Evolutionary conservation across 1,284 basidiomycete genomes (phyloP), one percentile per base, ranked within the genome.

Genomic region (Volvariella surrecta): DNA sequence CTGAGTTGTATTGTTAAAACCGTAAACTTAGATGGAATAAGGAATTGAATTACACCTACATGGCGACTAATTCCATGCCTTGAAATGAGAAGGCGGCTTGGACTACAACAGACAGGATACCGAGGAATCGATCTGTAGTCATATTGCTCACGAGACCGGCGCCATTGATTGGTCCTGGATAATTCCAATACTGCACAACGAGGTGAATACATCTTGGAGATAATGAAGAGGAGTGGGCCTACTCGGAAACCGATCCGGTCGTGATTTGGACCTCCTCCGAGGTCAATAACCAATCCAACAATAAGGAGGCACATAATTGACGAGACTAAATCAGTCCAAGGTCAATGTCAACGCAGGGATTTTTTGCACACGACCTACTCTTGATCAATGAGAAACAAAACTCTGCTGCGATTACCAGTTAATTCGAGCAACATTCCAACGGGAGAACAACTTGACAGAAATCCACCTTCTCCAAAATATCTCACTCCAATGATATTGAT

Each of bases 21-120:
- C 6, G 24, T 7, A 19, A 2, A 17, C 3, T 16, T 17, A 19
- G 16, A 13, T 6, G 40, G 22, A 30, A 18, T 19, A 22, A 46
- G 53, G 13, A 10, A 18, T 50, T 56, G 55, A 56, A n/a, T n/a
- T n/a, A n/a, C n/a, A n/a, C 77, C 59, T 48, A 83, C 69, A 88
- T 77, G 4, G 83, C 83, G 40, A 91, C 82, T 47, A 91, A 71
- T 55, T 93, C 89, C 64, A 89, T 83, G 24, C 84, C 87, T 56
- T 87, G 79, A 70, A 83, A 87, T 2, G 85, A 88, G 70, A 89
- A 93, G 2, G 81, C 83, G 9, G 89, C 86, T 57, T 88, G 84
- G 17, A 88, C 76, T 39, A 89, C 60, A 18, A 81, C 79, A 44
- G 66, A 70, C 43, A 87, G 62, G 53, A 89, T 74, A 13, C 70